Percentiles rank a stretch among this genome's conserved stretches.
Conservation (phyloP, 805 yeast species). For the Suhomyces pyralidae region DNA sequence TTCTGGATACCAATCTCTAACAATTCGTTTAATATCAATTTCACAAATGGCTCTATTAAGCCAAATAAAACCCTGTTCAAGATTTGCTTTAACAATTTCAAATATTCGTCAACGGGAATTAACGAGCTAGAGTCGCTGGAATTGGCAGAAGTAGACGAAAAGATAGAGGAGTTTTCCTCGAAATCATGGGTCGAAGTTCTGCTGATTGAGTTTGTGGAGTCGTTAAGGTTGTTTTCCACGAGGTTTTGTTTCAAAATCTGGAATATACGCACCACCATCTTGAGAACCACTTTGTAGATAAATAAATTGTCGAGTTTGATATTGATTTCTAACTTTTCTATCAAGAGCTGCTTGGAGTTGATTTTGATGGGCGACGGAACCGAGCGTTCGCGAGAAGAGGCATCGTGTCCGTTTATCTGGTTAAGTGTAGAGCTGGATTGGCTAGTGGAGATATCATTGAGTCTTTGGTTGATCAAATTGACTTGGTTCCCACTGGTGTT, state of each 20-base stretch:
- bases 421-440: constrained; percentile 12
- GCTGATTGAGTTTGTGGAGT: neutral
- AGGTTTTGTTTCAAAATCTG: constrained; percentile 25
- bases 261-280: constrained; percentile 27
- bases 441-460: constrained; percentile 10
- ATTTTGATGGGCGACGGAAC: constrained; percentile 38
- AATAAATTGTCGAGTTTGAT: constrained; percentile 39
- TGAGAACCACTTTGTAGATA: constrained; percentile 33
- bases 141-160: constrained; percentile 27
- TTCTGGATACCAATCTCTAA: constrained; percentile 28
- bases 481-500: constrained; percentile 5
- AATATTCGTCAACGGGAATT: constrained; percentile 31
- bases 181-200: constrained; percentile 2
- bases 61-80: constrained; percentile 31
- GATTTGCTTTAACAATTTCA: constrained; percentile 24
- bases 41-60: constrained; percentile 36
- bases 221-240: constrained; percentile 6
- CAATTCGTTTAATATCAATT: constrained; percentile 25
- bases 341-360: constrained; percentile 38
- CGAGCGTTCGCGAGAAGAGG: constrained; percentile 3
- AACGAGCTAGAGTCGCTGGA: constrained; percentile 21
- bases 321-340: constrained; percentile 44
- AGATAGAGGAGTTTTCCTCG: constrained; percentile 35
- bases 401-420: constrained; percentile 7
- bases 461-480: constrained; percentile 3